A percentile compares a stretch with the other conserved stretches of the same genome.
These are phyloP conservation scores for Pholiota adiposa DNA, from an alignment of 1,284 basidiomycete species.

Conservation along the genomic window DNA sequence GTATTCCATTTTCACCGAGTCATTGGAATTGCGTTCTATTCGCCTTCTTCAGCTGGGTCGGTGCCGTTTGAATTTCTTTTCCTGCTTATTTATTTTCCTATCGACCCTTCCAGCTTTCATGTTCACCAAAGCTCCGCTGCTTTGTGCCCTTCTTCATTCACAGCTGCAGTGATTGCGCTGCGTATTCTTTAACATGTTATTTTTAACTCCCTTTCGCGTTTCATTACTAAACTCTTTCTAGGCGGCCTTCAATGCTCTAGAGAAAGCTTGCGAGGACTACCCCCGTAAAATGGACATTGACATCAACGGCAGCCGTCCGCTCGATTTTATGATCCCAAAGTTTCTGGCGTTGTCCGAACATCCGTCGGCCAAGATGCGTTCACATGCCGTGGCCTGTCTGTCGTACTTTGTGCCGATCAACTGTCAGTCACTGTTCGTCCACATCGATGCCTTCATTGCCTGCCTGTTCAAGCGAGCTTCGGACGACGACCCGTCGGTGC, in stretches of 20 bases:
- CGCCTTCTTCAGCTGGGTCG: too few relatives aligned
- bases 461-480: conserved; percentile 94
- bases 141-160: too few relatives aligned
- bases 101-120: too few relatives aligned
- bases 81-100: too few relatives aligned
- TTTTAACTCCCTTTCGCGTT: background rate
- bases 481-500: conserved; percentile 91
- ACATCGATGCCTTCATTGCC: conserved; percentile 93
- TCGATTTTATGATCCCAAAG: conserved; percentile 95
- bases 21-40: too few relatives aligned
- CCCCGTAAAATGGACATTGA: conserved; percentile 94
- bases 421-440: conserved; percentile 83
- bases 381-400: conserved; percentile 92
- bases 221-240: conserved; percentile 35
- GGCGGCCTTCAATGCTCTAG: conserved; percentile 94
- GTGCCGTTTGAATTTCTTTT: too few relatives aligned
- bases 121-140: too few relatives aligned
- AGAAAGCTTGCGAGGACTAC: conserved; percentile 97
- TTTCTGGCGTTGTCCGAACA: conserved; percentile 89
- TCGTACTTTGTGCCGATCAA: conserved; percentile 91
- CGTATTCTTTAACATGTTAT: too few relatives aligned
- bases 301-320: conserved; percentile 83
- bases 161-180: background rate
- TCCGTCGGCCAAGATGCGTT: conserved; percentile 85
- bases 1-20: too few relatives aligned